Evolutionary conservation across 1,139 yeast species (phyloP).

Genomic region (Yamadazyma epiphylla): DNA sequence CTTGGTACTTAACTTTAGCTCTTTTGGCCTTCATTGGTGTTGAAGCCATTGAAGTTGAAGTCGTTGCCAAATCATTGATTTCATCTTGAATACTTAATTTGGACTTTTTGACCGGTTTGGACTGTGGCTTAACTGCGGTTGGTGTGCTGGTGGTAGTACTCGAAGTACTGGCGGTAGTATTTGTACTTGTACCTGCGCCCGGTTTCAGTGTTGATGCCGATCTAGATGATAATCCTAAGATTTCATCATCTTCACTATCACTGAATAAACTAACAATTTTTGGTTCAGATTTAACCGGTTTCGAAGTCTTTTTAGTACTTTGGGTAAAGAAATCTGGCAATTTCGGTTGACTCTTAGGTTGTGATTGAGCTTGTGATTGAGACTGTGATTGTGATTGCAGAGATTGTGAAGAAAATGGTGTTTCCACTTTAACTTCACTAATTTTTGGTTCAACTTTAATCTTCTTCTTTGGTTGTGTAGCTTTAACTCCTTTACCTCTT

Average conservation of each 20-base stretch:
- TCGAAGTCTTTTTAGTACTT: conserved; percentile 1
- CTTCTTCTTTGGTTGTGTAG: conserved; percentile 9
- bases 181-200: too few relatives aligned
- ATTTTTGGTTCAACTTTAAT: conserved; percentile 10
- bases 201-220: too few relatives aligned
- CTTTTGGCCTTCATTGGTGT: background rate
- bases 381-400: conserved; percentile 6
- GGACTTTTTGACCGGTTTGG: conserved; percentile 7
- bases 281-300: conserved; percentile 5
- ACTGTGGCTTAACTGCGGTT: conserved; percentile 1
- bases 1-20: background rate
- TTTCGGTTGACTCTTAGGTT: conserved; percentile 6
- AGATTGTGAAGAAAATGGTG: conserved; percentile 3
- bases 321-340: conserved; percentile 14
- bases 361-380: conserved; percentile 1
- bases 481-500: conserved; percentile 20
- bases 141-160: conserved; percentile 5
- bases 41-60: background rate
- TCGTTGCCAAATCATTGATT: conserved; percentile 5
- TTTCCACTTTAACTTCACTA: conserved; percentile 5
- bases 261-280: conserved; percentile 18
- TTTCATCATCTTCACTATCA: conserved; percentile 34
- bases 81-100: conserved; percentile 7
- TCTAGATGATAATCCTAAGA: conserved; percentile 18
- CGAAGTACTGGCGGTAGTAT: too few relatives aligned